phyloP scores from a whole-genome alignment of 202 grass and related monocot species.

The Cymbopogon flexuosus region DNA sequence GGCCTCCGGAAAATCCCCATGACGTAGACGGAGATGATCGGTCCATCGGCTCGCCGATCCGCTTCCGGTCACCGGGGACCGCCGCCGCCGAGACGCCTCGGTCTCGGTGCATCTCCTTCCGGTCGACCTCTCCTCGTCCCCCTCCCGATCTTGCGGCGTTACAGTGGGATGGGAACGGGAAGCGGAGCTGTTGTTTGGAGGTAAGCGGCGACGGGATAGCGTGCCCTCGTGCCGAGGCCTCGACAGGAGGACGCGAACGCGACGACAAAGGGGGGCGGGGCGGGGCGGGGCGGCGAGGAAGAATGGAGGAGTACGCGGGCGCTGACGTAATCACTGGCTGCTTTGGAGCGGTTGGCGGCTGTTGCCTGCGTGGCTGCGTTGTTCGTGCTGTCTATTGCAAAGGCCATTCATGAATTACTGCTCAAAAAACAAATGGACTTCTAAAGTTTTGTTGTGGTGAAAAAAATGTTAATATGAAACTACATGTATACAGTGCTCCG shows the following conservation, averaged over 20 bases:
- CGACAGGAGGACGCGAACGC: constrained; percentile 17
- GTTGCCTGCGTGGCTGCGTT: no score
- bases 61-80: constrained; percentile 48
- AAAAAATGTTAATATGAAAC: no score
- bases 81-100: constrained; percentile 35
- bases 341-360: not conserved
- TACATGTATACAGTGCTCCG: no score
- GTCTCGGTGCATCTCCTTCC: constrained; percentile 41
- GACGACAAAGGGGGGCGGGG: not conserved
- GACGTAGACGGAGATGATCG: constrained; percentile 46
- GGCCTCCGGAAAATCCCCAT: constrained; percentile 35
- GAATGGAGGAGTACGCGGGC: not conserved
- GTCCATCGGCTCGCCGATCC: constrained; percentile 55
- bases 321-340: not conserved
- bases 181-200: not conserved
- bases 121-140: constrained; percentile 7
- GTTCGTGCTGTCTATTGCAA: no score
- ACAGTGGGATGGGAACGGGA: not conserved
- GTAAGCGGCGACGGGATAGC: not conserved
- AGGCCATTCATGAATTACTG: no score
- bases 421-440: no score
- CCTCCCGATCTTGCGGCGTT: not conserved
- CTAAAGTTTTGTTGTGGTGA: no score
- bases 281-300: not conserved
- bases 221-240: not conserved